Conservation (phyloP, 1,284 basidiomycete species). For the Cyathus olla region DNA sequence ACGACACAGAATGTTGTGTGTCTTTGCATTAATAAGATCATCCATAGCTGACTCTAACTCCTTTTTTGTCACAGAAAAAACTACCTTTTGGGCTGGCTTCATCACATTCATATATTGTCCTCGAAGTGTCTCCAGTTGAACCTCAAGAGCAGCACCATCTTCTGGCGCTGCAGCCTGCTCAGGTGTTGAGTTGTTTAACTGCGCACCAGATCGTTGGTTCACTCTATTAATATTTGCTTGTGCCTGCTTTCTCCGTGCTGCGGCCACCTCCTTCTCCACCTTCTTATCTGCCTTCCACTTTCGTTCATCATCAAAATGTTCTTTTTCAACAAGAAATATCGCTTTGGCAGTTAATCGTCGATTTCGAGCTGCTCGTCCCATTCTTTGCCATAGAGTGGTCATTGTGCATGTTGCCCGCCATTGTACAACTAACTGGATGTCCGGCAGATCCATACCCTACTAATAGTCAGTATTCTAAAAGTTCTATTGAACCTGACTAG, state of each 20-base stretch:
- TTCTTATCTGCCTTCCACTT: constrained; percentile 11
- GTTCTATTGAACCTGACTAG: background rate
- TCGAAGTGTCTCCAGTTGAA: background rate
- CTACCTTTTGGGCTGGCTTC: background rate
- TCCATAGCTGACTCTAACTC: constrained; percentile 11
- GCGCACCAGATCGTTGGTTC: too few relatives aligned
- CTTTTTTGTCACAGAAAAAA: background rate
- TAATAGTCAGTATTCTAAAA: background rate
- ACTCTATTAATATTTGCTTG: too few relatives aligned
- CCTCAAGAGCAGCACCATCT: too few relatives aligned
- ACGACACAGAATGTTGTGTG: background rate
- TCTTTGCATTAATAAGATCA: constrained; percentile 16
- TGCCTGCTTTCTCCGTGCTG: background rate
- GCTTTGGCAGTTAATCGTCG: constrained; percentile 8
- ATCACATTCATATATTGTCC: background rate
- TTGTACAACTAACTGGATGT: constrained; percentile 44
- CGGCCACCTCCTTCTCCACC: background rate
- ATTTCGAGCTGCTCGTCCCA: constrained; percentile 19
- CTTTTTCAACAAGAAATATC: constrained; percentile 18
- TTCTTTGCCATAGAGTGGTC: constrained; percentile 21
- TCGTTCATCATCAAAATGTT: constrained; percentile 21
- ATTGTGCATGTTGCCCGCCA: constrained; percentile 30
- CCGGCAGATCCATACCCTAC: constrained; percentile 45
- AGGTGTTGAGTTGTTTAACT: too few relatives aligned
- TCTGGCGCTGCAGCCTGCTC: too few relatives aligned